Evolutionary conservation across 805 yeast species (phyloP), one percentile per base, ranked within the genome.

Genomic region (Vanderwaltozyma yarrowii): DNA sequence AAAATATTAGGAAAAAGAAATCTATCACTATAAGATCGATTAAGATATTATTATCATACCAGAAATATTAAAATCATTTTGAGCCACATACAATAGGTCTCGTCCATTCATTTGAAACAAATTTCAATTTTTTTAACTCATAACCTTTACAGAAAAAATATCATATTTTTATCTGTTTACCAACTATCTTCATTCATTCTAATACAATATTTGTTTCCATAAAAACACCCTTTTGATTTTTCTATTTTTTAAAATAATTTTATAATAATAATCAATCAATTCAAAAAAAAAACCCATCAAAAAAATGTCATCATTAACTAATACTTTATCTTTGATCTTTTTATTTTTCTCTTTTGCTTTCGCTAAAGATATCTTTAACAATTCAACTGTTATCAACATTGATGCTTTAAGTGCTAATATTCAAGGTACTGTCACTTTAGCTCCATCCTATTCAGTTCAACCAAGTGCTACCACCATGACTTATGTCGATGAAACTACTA

Each of bases 401-500:
- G 31, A 28, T 2, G 25, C 17, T 9, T 5, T 16, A 19, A 28
- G 25, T 18, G 30, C 3, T 26, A 1, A 12, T 17, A 30, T 15
- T 14, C 30, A 17, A 15, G 30, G 29, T 6, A 42, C 48, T 3
- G 45, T 51, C n/a, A 46, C 56, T 30, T 36, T 45, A 28, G 37
- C 48, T 10, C 53, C 52, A 33, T 40, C 47, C 25, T 39, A 39
- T 30, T 28, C 46, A 13, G 47, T 49, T 10, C 27, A 27, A 18
- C 45, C 54, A 24, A 33, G 41, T 17, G 39, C 45, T 7, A 40
- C 44, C 13, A 38, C 41, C 13, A 35, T 37, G 17, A 38, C 50
- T 11, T 46, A 47, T 24, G 33, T 35, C 17, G 50, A 49, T 21
- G 41, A 36, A 14, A 44, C 48, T 10, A 46, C 50, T 27, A 51